Evolutionary conservation across 352 stramenopile genomes (phyloP).

Genomic region (Globisporangium barbulae): DNA sequence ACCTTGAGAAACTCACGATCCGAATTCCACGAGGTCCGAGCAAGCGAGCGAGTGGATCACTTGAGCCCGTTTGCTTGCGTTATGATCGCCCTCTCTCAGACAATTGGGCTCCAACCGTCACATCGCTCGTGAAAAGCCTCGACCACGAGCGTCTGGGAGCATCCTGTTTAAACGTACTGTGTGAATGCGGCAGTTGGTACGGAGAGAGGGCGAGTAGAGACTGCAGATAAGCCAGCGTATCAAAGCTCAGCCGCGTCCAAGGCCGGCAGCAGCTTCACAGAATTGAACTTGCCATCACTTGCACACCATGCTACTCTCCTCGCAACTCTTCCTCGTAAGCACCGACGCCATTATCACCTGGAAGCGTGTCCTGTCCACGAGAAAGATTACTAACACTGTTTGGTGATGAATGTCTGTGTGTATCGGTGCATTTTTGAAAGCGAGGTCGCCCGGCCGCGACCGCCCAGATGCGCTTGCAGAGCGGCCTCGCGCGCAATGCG

Average conservation of each 20-base stretch:
- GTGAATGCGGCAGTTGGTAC: neutral
- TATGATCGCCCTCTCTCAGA: neutral
- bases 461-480: neutral
- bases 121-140: no score
- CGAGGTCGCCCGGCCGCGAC: constrained; percentile 1
- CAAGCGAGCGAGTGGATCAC: no score
- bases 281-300: neutral
- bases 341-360: neutral
- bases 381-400: neutral
- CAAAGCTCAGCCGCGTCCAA: no score
- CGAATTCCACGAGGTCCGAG: no score
- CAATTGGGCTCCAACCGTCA: no score
- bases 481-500: constrained; percentile 3
- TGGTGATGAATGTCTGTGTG: neutral
- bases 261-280: neutral
- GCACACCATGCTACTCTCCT: constrained; percentile 2
- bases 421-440: neutral
- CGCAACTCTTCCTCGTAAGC: constrained; percentile 3
- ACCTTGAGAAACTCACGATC: no score
- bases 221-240: no score
- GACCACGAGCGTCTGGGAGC: no score
- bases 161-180: neutral
- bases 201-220: no score
- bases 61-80: no score
- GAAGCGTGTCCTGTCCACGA: neutral